Conservation (phyloP, 2,329 filamentous ascomycete species). For the Orbilia javanica region DNA sequence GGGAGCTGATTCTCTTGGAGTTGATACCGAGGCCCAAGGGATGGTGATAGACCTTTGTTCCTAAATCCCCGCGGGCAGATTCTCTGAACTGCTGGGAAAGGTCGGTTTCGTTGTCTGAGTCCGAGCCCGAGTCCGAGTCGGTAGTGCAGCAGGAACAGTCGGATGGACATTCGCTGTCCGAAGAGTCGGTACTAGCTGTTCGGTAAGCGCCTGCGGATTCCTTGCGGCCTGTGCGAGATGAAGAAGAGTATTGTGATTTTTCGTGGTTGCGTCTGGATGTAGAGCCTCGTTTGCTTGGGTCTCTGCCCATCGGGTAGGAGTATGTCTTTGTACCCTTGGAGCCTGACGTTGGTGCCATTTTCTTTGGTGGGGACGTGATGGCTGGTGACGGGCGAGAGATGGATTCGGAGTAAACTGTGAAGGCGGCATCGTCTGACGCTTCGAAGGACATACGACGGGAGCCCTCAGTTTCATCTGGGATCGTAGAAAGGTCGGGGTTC, state of each 20-base stretch:
- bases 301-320: constrained; percentile 17
- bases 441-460: constrained; percentile 49
- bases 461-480: constrained; percentile 50
- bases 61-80: constrained; percentile 52
- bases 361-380: constrained; percentile 39
- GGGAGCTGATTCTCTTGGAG: constrained; percentile 51
- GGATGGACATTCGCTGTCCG: constrained; percentile 52
- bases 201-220: constrained; percentile 51
- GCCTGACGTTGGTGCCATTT: constrained; percentile 11
- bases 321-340: constrained; percentile 38
- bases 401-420: constrained; percentile 50
- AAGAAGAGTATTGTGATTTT: constrained; percentile 44
- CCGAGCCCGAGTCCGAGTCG: constrained; percentile 46
- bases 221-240: constrained; percentile 41
- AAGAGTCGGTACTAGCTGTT: constrained; percentile 53
- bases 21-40: constrained; percentile 39
- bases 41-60: constrained; percentile 52
- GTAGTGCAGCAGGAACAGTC: constrained; percentile 56
- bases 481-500: constrained; percentile 50
- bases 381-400: constrained; percentile 43
- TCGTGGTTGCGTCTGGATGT: constrained; percentile 16
- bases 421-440: constrained; percentile 47
- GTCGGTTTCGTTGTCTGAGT: constrained; percentile 43
- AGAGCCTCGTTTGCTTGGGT: constrained; percentile 21
- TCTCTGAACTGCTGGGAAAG: constrained; percentile 46